Conservation (phyloP, 2,329 filamentous ascomycete species). For the Sclerotinia minor region DNA sequence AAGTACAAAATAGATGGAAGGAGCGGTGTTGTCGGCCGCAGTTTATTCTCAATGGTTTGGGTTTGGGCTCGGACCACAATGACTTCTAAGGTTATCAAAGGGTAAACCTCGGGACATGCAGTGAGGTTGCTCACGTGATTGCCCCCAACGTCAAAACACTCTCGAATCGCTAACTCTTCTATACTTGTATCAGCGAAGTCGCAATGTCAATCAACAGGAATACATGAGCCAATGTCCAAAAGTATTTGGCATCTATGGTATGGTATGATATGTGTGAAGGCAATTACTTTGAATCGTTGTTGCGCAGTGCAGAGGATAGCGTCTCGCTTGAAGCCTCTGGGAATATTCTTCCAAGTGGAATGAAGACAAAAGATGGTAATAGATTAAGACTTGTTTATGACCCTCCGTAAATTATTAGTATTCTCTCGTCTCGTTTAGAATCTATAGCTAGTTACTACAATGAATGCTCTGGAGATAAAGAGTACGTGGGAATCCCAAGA, state of each 20-base stretch:
- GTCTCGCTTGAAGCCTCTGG: background rate
- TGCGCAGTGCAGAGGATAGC: background rate
- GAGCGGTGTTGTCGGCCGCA: conserved; percentile 21
- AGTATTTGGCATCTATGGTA: background rate
- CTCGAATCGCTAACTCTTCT: background rate
- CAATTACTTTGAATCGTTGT: background rate
- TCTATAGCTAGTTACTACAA: background rate
- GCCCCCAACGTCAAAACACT: background rate
- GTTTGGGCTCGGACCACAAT: background rate
- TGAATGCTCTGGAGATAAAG: background rate
- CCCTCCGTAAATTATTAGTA: too few relatives aligned
- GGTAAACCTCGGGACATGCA: background rate
- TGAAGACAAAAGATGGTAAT: background rate
- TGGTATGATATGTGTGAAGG: too few relatives aligned
- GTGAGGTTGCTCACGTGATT: too few relatives aligned
- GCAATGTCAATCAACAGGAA: background rate
- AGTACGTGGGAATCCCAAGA: too few relatives aligned
- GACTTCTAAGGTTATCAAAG: too few relatives aligned
- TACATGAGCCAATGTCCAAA: background rate
- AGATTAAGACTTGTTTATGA: background rate
- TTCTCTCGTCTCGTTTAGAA: background rate
- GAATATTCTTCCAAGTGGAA: background rate
- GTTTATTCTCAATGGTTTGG: background rate
- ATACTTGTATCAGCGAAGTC: background rate
- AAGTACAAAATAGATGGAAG: conserved; percentile 13